Percentiles rank a stretch among this genome's conserved stretches.
Conservation (phyloP, 768 basidiomycete genomes). For the Pleurotus platypus region DNA sequence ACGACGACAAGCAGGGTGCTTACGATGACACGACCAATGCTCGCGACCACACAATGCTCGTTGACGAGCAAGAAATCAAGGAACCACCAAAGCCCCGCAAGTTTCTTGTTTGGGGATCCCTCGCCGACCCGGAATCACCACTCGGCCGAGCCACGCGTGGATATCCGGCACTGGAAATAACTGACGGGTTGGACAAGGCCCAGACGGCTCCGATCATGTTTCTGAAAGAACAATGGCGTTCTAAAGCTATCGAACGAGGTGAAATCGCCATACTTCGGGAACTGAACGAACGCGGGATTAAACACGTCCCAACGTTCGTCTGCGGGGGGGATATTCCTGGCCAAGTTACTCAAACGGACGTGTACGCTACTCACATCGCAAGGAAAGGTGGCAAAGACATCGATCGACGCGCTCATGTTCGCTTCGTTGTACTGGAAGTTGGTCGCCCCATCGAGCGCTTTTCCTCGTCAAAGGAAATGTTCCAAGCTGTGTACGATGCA, state of each 20-base stretch:
- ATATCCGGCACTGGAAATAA: constrained; percentile 13
- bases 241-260: neutral
- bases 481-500: constrained; percentile 15
- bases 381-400: constrained; percentile 3
- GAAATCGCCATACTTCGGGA: constrained; percentile 18
- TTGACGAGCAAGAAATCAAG: too few relatives aligned
- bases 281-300: constrained; percentile 11
- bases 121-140: too few relatives aligned
- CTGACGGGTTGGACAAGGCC: neutral
- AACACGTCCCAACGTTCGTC: constrained; percentile 20
- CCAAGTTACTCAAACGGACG: constrained; percentile 7
- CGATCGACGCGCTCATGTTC: neutral
- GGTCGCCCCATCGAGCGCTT: neutral
- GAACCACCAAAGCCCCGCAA: neutral
- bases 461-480: neutral
- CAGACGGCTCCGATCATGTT: constrained; percentile 11
- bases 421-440: neutral
- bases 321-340: constrained; percentile 25
- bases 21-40: too few relatives aligned
- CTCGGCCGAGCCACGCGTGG: constrained; percentile 15
- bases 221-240: constrained; percentile 26
- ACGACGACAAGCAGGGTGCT: too few relatives aligned
- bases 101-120: too few relatives aligned
- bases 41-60: too few relatives aligned
- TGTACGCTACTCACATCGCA: constrained; percentile 6